Evolutionary conservation across 345 rosid genomes (phyloP), one percentile per base, ranked within the genome.

Genomic region (Brassica nigra): DNA sequence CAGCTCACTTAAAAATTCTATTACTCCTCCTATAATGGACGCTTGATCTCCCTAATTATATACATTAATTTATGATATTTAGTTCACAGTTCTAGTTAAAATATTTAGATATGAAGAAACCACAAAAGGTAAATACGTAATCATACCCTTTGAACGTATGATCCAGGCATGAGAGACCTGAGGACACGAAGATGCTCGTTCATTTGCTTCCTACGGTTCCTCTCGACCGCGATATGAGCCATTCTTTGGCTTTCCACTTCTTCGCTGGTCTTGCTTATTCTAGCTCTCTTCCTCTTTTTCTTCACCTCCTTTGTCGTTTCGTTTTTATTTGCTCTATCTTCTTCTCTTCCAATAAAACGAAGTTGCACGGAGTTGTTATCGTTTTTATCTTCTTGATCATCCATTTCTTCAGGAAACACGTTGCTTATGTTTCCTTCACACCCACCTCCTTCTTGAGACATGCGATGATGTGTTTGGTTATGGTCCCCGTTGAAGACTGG

Each of bases 111-210:
- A 52, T 54, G 61, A 54, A 54, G 6, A 54, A 15, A 52, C 16
- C 23, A 54, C 61, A 54, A 54, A 54, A 54, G 16, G 27, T 54
- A 54, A 15, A 54, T 54, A 16, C 27, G 61, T 54, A 54, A 54
- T 16, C 54, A 9, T 87, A 93, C 99, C 91, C 98, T 83, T 86
- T 95, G 97, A 5, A 90, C 97, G 80, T 93, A 95, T 8, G 99
- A 95, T 37, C 97, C 90, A 1, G 98, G 99, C 99, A 93, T 95
- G 83, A 95, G 94, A 81, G 99, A 87, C 62, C 97, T 88, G 68
- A 95, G 78, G 59, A 93, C 97, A 23, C 30, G 30, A 7, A 58
- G 27, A 87, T 95, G 95, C 52, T 93, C 99, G 67, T 95, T 95
- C 98, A 95, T 95, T 79, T 93, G 98, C 87, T 90, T 90, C 79